phyloP scores from a whole-genome alignment of 805 yeast species.

The Lachancea sp. region DNA sequence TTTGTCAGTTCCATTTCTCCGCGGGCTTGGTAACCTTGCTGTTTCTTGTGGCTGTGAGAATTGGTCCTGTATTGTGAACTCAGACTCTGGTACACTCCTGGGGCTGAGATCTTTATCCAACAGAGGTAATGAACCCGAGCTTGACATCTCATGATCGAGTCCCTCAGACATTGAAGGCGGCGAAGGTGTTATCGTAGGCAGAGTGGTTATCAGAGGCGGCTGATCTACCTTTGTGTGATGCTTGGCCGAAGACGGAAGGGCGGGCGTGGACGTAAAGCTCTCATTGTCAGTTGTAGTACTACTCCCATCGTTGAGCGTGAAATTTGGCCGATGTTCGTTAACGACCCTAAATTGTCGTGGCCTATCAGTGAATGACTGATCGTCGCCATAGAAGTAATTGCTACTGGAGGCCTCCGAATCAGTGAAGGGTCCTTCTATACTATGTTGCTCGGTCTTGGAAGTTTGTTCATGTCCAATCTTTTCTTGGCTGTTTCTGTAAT shows the following conservation, averaged over 20 bases:
- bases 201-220: not conserved
- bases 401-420: not conserved
- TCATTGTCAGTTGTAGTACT: constrained; percentile 14
- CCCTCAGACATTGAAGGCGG: not conserved
- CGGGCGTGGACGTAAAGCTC: not conserved
- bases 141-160: not conserved
- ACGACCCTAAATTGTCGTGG: constrained; percentile 26
- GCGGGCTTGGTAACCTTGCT: not conserved
- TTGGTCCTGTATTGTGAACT: not conserved
- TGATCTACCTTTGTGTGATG: not conserved
- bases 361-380: constrained; percentile 2
- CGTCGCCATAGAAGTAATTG: constrained; percentile 1
- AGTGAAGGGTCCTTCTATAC: not conserved
- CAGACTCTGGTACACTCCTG: not conserved
- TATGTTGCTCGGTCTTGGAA: constrained; percentile 6
- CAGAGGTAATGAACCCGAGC: not conserved
- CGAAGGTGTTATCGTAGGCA: not conserved
- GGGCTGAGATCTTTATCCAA: not conserved
- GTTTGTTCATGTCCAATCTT: not conserved
- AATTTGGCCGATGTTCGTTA: constrained; percentile 27
- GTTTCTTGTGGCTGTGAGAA: not conserved
- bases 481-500: not conserved
- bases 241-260: not conserved
- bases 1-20: constrained; percentile 13
- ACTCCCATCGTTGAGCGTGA: constrained; percentile 18